Evolutionary conservation across 2,329 filamentous ascomycete genomes (phyloP).

Genomic region (Ophiostoma tasmaniense): DNA sequence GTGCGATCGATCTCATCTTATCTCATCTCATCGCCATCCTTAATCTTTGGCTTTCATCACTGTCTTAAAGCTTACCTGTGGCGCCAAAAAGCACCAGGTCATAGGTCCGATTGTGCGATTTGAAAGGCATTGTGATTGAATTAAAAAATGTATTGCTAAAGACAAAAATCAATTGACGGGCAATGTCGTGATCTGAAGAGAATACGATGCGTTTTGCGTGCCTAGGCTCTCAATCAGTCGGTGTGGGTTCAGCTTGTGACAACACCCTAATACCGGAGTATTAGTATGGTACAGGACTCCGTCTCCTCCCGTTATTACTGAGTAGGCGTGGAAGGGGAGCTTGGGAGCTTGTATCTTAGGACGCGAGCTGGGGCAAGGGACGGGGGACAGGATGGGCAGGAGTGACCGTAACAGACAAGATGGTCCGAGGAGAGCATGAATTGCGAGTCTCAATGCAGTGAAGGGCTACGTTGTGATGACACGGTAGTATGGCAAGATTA

Average conservation of each 20-base stretch:
- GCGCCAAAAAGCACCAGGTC: constrained; percentile 51
- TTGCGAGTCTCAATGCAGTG: not conserved
- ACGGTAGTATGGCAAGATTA: not conserved
- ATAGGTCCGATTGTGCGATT: constrained; percentile 43
- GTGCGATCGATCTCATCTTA: not conserved
- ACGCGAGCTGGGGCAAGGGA: not conserved
- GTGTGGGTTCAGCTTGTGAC: not conserved
- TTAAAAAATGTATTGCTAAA: not conserved
- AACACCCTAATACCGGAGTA: not conserved
- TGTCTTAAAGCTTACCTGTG: constrained; percentile 36
- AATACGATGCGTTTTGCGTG: not conserved
- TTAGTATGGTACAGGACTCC: not conserved
- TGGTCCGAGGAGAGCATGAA: not conserved
- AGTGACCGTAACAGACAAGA: not conserved
- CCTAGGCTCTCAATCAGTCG: not conserved
- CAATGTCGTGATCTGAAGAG: not conserved
- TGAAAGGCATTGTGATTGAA: constrained; percentile 16
- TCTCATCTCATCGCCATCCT: constrained; percentile 5
- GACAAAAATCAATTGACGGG: not conserved
- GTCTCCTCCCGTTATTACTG: not conserved
- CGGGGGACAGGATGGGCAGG: not conserved
- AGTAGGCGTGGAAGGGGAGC: not conserved
- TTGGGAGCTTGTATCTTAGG: not conserved
- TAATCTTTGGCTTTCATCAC: not conserved
- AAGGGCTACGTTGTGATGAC: not conserved